Conservation (phyloP, 1,284 basidiomycete genomes). For the Cutaneotrichosporon sp. region DNA sequence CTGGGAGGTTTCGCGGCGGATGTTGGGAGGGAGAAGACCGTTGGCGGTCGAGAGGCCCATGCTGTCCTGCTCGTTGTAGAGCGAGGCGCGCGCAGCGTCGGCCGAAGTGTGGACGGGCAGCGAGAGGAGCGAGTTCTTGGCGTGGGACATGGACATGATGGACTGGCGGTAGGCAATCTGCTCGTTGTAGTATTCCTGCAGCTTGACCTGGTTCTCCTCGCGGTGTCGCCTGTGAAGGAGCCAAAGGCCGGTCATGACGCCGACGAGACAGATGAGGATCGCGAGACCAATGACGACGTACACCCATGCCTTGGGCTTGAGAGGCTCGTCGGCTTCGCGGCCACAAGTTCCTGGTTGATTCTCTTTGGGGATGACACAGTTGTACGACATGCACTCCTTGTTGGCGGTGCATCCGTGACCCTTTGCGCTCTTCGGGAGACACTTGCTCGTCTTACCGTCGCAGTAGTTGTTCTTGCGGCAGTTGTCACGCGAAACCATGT, state of each 20-base stretch:
- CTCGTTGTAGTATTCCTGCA: conserved; percentile 80
- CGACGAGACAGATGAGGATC: conserved; percentile 70
- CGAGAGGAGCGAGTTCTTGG: conserved; percentile 42
- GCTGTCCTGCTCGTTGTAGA: conserved; percentile 22
- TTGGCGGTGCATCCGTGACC: conserved; percentile 64
- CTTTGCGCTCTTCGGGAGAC: conserved; percentile 55
- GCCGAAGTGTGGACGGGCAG: conserved; percentile 25
- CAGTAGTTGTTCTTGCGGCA: conserved; percentile 62
- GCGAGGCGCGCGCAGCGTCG: conserved; percentile 24
- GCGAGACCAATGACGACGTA: conserved; percentile 67
- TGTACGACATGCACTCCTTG: conserved; percentile 76
- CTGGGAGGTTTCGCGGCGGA: conserved; percentile 29
- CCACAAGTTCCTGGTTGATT: conserved; percentile 58
- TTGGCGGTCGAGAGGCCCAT: conserved; percentile 19
- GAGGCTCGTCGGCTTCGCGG: conserved; percentile 57
- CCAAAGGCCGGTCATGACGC: conserved; percentile 63
- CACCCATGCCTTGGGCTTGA: conserved; percentile 62
- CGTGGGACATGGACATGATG: conserved; percentile 48
- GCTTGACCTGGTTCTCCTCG: conserved; percentile 68
- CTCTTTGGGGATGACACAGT: conserved; percentile 56
- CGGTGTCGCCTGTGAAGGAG: conserved; percentile 65
- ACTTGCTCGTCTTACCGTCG: conserved; percentile 60
- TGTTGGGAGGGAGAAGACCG: conserved; percentile 32
- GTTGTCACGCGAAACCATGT: conserved; percentile 70
- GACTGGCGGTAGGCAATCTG: conserved; percentile 50